These are phyloP conservation scores for Ceratocystiopsis sp. DNA, from an alignment of 2,329 filamentous ascomycete genomes.

Conservation along the genomic window DNA sequence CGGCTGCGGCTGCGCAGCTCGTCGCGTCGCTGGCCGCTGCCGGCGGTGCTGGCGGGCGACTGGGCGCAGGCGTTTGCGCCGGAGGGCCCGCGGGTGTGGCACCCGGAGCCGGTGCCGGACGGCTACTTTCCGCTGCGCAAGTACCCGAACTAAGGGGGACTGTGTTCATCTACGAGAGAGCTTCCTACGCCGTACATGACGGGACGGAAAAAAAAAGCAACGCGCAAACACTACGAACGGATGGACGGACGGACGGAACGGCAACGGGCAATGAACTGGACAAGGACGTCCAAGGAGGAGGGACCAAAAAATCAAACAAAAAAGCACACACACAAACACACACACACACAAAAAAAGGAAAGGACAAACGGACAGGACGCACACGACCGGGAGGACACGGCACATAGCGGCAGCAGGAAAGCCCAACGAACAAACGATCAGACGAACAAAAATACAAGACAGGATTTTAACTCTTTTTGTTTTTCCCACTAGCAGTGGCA, in stretches of 20 bases:
- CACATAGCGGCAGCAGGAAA: background rate
- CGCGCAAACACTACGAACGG: background rate
- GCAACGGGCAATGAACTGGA: background rate
- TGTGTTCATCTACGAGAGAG: too few species aligned
- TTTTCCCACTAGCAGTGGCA: too few species aligned
- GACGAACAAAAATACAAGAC: background rate
- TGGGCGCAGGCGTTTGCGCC: slow-evolving; percentile 35
- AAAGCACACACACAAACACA: background rate
- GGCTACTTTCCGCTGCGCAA: slow-evolving; percentile 39
- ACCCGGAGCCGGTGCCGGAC: slow-evolving; percentile 43
- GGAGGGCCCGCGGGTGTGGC: slow-evolving; percentile 30
- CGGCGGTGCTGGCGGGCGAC: slow-evolving; percentile 27
- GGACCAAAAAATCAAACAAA: background rate
- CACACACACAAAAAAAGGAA: background rate
- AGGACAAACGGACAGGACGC: background rate
- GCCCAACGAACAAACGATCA: background rate
- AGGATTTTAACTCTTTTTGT: background rate
- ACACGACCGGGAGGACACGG: too few species aligned
- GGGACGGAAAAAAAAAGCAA: background rate
- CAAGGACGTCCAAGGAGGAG: background rate
- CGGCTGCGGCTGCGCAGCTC: slow-evolving; percentile 42
- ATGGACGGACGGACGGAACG: too few species aligned
- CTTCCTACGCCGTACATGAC: background rate
- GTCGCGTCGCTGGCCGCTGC: slow-evolving; percentile 33
- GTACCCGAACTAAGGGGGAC: slow-evolving; percentile 30